phyloP scores from a whole-genome alignment of 202 grass and related monocot genomes.

The Panicum virgatum region DNA sequence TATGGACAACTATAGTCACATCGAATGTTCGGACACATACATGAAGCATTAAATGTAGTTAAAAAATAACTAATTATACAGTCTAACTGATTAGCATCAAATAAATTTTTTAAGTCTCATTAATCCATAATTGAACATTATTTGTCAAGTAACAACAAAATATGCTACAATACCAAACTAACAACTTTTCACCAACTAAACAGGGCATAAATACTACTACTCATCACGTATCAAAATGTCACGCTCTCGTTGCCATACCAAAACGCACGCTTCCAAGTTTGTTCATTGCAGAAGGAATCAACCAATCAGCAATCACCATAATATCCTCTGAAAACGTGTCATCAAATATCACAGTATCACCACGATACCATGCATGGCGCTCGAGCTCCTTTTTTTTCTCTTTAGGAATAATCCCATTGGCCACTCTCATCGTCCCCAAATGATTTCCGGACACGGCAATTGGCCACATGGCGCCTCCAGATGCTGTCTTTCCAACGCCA shows the following conservation, averaged over 20 bases:
- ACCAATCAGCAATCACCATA: background rate
- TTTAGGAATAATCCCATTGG: conserved; percentile 22
- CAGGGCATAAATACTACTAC: no score
- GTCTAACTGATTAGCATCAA: no score
- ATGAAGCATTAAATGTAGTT: no score
- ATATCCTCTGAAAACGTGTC: background rate
- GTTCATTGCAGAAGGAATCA: background rate
- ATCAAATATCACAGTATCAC: background rate
- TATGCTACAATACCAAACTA: no score
- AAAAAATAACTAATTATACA: no score
- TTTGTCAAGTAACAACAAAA: no score
- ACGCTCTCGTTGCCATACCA: background rate
- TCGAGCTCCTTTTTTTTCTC: background rate
- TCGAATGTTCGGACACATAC: no score
- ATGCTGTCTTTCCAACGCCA: conserved; percentile 33
- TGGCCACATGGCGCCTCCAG: conserved; percentile 34
- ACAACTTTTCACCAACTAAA: no score
- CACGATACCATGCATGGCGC: background rate
- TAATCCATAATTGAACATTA: no score
- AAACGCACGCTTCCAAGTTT: background rate
- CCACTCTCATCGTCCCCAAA: background rate
- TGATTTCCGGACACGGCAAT: background rate
- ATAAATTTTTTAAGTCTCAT: no score
- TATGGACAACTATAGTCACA: no score
- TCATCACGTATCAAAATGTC: no score